Evolutionary conservation across 352 stramenopile genomes (phyloP).

Genomic region (Phytophthora syringae): DNA sequence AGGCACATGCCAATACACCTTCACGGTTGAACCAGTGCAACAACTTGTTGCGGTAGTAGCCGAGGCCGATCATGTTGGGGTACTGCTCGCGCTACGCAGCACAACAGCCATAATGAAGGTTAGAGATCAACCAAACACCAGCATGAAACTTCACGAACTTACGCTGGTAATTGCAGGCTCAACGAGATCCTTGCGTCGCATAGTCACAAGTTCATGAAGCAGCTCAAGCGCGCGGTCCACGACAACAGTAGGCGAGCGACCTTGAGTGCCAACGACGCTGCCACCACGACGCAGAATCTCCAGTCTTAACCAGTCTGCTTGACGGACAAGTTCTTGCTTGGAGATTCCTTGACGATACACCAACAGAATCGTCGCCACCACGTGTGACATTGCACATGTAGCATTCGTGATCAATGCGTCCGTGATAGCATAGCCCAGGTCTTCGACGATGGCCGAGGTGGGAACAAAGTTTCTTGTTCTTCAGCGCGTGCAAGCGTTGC

Average conservation of each 20-base stretch:
- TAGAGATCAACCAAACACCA: slow-evolving; percentile 5
- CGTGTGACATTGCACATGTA: slow-evolving; percentile 77
- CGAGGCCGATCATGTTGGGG: slow-evolving; percentile 86
- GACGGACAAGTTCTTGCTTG: slow-evolving; percentile 69
- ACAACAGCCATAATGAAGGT: slow-evolving; percentile 17
- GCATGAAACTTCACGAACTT: slow-evolving; percentile 24
- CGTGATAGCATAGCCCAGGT: slow-evolving; percentile 80
- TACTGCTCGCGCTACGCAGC: slow-evolving; percentile 77
- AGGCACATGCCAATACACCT: slow-evolving; percentile 79
- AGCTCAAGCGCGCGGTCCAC: slow-evolving; percentile 73
- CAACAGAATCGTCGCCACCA: slow-evolving; percentile 77
- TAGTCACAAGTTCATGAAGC: slow-evolving; percentile 73
- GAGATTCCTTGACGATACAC: slow-evolving; percentile 84
- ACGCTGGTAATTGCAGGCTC: slow-evolving; percentile 81
- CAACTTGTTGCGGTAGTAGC: slow-evolving; percentile 90
- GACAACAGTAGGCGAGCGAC: slow-evolving; percentile 66
- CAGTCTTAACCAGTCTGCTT: slow-evolving; percentile 75
- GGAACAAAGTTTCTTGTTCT: slow-evolving; percentile 45
- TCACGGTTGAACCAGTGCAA: slow-evolving; percentile 88
- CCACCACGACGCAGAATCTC: slow-evolving; percentile 78
- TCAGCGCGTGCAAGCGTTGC: slow-evolving; percentile 28
- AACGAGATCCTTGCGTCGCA: slow-evolving; percentile 75
- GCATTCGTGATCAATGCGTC: slow-evolving; percentile 70
- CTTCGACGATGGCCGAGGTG: slow-evolving; percentile 50
- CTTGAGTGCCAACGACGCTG: slow-evolving; percentile 74